These are phyloP conservation scores for Mortierella sp. DNA, from an alignment of 371 early-diverging fungal species.

Conservation along the genomic window DNA sequence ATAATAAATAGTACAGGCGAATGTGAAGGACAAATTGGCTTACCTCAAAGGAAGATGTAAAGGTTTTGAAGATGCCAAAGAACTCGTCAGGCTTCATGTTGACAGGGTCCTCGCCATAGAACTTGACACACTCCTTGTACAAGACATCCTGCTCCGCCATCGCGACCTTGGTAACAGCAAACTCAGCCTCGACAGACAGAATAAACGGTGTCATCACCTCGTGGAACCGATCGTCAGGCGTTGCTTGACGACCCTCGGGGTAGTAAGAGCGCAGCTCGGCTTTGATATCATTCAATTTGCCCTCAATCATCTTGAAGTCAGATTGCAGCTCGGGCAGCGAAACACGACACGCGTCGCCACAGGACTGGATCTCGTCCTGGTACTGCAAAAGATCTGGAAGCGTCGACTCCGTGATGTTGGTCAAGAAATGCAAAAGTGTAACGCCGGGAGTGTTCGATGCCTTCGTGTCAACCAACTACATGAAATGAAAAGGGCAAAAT, in stretches of 20 bases:
- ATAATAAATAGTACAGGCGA: no score
- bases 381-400: constrained; percentile 78
- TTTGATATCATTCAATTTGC: constrained; percentile 69
- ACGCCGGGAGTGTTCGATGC: constrained; percentile 76
- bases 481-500: background rate
- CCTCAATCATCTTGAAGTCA: constrained; percentile 72
- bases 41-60: constrained; percentile 76
- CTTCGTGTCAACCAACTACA: constrained; percentile 87
- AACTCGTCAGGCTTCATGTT: constrained; percentile 90
- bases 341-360: constrained; percentile 83
- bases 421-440: constrained; percentile 87
- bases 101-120: constrained; percentile 87
- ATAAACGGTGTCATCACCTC: constrained; percentile 66
- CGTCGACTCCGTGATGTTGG: constrained; percentile 75
- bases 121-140: constrained; percentile 76
- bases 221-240: constrained; percentile 57
- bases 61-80: constrained; percentile 89
- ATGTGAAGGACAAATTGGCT: no score
- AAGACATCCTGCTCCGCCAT: constrained; percentile 74
- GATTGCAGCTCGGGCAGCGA: constrained; percentile 69
- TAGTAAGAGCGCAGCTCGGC: constrained; percentile 67
- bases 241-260: constrained; percentile 58
- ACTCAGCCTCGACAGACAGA: constrained; percentile 56
- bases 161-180: constrained; percentile 56
- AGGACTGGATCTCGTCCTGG: constrained; percentile 76